These are phyloP conservation scores for Cucurbita moschata DNA, from an alignment of 306 rosid genomes.

Conservation along the genomic window DNA sequence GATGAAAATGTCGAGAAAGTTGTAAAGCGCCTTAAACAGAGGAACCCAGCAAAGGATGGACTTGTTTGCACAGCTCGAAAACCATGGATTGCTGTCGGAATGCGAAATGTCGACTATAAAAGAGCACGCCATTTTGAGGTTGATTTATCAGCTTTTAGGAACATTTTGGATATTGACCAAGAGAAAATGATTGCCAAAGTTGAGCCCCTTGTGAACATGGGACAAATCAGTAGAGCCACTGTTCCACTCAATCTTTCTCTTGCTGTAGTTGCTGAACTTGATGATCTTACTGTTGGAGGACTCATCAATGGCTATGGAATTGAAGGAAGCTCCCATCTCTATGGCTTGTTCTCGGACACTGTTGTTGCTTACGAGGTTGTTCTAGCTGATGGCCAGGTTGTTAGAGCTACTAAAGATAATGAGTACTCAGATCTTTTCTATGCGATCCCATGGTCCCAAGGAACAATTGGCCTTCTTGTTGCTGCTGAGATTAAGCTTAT, in stretches of 20 bases:
- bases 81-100: slow-evolving; percentile 95
- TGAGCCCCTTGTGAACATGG: slow-evolving; percentile 97
- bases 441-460: slow-evolving; percentile 97
- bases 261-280: slow-evolving; percentile 95
- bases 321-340: slow-evolving; percentile 91
- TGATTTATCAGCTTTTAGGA: slow-evolving; percentile 75
- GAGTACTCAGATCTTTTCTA: slow-evolving; percentile 79
- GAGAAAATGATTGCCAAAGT: slow-evolving; percentile 74
- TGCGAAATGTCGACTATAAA: slow-evolving; percentile 95
- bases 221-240: slow-evolving; percentile 71
- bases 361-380: slow-evolving; percentile 84
- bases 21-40: slow-evolving; percentile 68
- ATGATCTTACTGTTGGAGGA: slow-evolving; percentile 97
- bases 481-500: slow-evolving; percentile 89
- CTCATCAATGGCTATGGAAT: slow-evolving; percentile 95
- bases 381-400: slow-evolving; percentile 75
- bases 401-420: slow-evolving; percentile 82
- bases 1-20: slow-evolving; percentile 79
- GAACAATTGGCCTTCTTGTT: slow-evolving; percentile 90
- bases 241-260: slow-evolving; percentile 81
- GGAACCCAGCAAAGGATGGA: slow-evolving; percentile 77
- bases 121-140: slow-evolving; percentile 94
- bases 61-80: slow-evolving; percentile 95
- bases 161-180: slow-evolving; percentile 59
- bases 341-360: slow-evolving; percentile 82